Base-by-base conservation (phyloP, 2,329 filamentous ascomycete genomes). In the Cercospora zeina region DNA sequence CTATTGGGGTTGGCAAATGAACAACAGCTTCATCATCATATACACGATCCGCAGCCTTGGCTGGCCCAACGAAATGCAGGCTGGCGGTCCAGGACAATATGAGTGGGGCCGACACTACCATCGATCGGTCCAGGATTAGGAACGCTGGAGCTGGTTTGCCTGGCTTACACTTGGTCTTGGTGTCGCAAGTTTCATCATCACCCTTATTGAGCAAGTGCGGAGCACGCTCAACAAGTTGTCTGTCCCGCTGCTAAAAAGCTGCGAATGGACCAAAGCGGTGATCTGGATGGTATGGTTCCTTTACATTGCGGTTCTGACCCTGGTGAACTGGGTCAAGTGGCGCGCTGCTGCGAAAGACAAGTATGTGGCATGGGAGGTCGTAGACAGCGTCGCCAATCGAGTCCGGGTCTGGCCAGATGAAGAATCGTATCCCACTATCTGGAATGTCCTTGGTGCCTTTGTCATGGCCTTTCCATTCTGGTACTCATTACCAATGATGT, bases 211-310 rank as follows among this genome's bases (percentile, higher is more conserved):
- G 47, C 49, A 59, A 33, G 24, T 59, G 42, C 47, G 36, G 11
- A 51, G 47, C 45, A 51, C 47, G 1, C 34, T 59, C 16, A 53
- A 59, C 45, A 59, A 59, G 45, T 9, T 59, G 4, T 51, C 56
- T 16, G 50, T 39, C n/a, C 5, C 45, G 14, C 47, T 51, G 45
- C 47, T 59, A 27, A 51, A 39, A 33, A 21, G 45, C 31, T 51
- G 45, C 13, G 56, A 59, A 14, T 59, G 56, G 56, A 59, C 56
- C 0, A 59, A 59, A 47, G 56, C 56, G 16, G 34, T 53, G 9
- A 4, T 53, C 13, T 59, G 56, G 56, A 8, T 16, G 19, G n/a
- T 59, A 5, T 59, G 56, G 56, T 51, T 59, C 13, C 31, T 50
- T 30, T 58, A 47, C 55, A 50, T 58, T 9, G 39, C 42, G 16